These are phyloP conservation scores for Thalassiosira mediterranea DNA, from an alignment of 352 stramenopile genomes.

Conservation along the genomic window DNA sequence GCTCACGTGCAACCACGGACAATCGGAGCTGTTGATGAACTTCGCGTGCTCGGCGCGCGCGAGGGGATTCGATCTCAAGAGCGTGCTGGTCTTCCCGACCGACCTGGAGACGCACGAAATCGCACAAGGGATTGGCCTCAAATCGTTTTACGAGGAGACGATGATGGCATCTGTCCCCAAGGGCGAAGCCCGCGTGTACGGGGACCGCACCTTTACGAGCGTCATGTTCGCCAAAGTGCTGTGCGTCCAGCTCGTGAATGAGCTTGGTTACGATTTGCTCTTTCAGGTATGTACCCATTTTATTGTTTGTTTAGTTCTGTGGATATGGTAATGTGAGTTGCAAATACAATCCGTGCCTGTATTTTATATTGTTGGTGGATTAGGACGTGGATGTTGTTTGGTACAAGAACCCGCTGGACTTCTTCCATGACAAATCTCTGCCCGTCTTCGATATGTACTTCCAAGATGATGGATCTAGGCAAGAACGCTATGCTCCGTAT, in stretches of 20 bases:
- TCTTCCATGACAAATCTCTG: slow-evolving; percentile 40
- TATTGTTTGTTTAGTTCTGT: slow-evolving; percentile 56
- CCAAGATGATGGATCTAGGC: slow-evolving; percentile 82
- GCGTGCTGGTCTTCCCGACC: slow-evolving; percentile 80
- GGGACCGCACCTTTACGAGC: slow-evolving; percentile 75
- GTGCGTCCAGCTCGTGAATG: slow-evolving; percentile 79
- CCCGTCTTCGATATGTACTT: slow-evolving; percentile 82
- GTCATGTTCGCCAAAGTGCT: slow-evolving; percentile 86
- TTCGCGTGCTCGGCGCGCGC: slow-evolving; percentile 71
- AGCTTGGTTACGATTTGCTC: slow-evolving; percentile 64
- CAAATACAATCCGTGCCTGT: no score
- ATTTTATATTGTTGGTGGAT: no score
- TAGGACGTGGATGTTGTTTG: slow-evolving; percentile 80
- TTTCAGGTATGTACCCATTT: slow-evolving; percentile 82
- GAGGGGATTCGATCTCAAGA: slow-evolving; percentile 63
- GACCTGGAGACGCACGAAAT: slow-evolving; percentile 72
- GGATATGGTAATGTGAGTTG: no score
- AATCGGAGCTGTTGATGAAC: slow-evolving; percentile 82
- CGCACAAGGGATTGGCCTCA: slow-evolving; percentile 66
- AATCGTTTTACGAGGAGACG: slow-evolving; percentile 69
- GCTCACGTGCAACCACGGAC: slow-evolving; percentile 74
- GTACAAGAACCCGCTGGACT: slow-evolving; percentile 66
- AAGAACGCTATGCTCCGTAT: slow-evolving; percentile 68
- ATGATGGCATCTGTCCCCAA: slow-evolving; percentile 50
- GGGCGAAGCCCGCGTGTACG: slow-evolving; percentile 65